Conservation (phyloP, 305 asterid genomes). For the Striga hermonthica region DNA sequence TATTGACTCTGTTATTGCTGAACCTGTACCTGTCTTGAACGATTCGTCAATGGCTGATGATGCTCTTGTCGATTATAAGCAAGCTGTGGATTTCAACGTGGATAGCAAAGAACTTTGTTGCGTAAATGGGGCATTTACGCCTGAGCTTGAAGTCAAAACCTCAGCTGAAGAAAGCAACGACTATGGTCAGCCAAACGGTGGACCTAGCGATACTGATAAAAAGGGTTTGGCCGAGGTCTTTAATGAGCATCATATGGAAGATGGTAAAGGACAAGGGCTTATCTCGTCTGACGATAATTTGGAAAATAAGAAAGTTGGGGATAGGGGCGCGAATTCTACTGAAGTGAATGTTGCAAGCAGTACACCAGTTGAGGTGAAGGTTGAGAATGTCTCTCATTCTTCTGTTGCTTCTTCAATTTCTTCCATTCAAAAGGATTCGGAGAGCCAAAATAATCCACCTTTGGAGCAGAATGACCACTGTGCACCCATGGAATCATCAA, state of each 20-base stretch:
- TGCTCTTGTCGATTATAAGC: constrained; percentile 34
- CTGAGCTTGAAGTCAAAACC: constrained; percentile 31
- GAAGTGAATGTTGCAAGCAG: constrained; percentile 31
- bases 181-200: constrained; percentile 32
- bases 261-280: constrained; percentile 35
- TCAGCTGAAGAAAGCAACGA: constrained; percentile 34
- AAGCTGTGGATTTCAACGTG: constrained; percentile 37
- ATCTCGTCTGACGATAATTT: constrained; percentile 30
- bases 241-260: constrained; percentile 36
- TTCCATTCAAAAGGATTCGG: background rate
- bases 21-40: constrained; percentile 33
- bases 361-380: constrained; percentile 33
- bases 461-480: constrained; percentile 36
- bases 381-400: constrained; percentile 35
- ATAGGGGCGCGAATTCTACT: constrained; percentile 31
- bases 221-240: constrained; percentile 35
- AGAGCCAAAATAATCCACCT: constrained; percentile 24
- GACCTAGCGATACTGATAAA: constrained; percentile 32
- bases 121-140: constrained; percentile 34
- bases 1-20: constrained; percentile 38
- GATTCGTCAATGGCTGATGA: constrained; percentile 37
- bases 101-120: constrained; percentile 30
- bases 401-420: constrained; percentile 27
- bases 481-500: constrained; percentile 39
- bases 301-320: constrained; percentile 36